phyloP scores from a whole-genome alignment of 208 protist genomes.

The Sergeia podlipaevii region DNA sequence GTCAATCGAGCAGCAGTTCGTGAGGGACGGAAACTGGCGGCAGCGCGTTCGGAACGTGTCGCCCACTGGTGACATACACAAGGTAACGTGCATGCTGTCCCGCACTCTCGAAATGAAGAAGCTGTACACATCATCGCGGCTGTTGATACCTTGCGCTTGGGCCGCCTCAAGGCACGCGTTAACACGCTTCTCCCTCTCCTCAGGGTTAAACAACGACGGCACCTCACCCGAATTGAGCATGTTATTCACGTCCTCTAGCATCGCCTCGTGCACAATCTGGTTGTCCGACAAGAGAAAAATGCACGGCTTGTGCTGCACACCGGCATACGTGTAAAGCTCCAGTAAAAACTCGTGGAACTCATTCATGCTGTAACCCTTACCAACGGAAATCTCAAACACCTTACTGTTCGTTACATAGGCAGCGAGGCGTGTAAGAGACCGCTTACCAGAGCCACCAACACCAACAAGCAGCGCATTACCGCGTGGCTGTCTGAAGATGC shows the following conservation, averaged over 20 bases:
- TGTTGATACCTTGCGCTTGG: constrained; percentile 80
- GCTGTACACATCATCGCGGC: constrained; percentile 91
- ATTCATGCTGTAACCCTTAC: constrained; percentile 91
- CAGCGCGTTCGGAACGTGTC: constrained; percentile 93
- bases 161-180: constrained; percentile 90
- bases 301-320: constrained; percentile 82
- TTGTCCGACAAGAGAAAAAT: constrained; percentile 96
- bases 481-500: constrained; percentile 95
- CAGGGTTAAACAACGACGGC: constrained; percentile 94
- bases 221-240: constrained; percentile 98
- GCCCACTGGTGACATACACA: constrained; percentile 96
- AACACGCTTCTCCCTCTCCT: constrained; percentile 96
- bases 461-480: constrained; percentile 97
- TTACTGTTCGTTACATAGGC: constrained; percentile 87
- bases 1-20: constrained; percentile 98
- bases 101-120: constrained; percentile 95
- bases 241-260: constrained; percentile 98
- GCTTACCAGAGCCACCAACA: constrained; percentile 96
- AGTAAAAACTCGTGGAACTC: constrained; percentile 92
- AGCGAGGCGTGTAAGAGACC: constrained; percentile 94
- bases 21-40: constrained; percentile 96
- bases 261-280: constrained; percentile 94
- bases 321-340: constrained; percentile 89
- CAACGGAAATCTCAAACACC: constrained; percentile 91
- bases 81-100: constrained; percentile 95